These are phyloP conservation scores for Dalechampia spathulata DNA, from an alignment of 441 rosid genomes.

Conservation along the genomic window DNA sequence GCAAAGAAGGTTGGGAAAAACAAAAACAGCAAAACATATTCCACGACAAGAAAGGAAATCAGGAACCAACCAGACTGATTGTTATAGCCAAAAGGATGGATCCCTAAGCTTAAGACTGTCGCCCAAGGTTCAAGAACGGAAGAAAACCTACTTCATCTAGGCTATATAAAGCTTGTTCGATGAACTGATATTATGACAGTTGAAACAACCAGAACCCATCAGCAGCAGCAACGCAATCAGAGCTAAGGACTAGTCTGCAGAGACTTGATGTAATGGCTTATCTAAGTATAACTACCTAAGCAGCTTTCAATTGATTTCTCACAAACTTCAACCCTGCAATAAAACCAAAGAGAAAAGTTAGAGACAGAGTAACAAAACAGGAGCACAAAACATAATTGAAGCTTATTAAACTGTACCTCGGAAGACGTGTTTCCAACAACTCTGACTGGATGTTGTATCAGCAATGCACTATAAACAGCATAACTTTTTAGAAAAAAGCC, in stretches of 20 bases:
- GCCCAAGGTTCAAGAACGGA: constrained; percentile 32
- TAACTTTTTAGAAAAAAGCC: constrained; percentile 5
- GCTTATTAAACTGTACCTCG: constrained; percentile 24
- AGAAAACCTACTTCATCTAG: constrained; percentile 32
- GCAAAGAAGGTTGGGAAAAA: constrained; percentile 14
- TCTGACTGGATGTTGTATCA: constrained; percentile 32
- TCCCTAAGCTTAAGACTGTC: constrained; percentile 29
- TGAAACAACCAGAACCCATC: constrained; percentile 33
- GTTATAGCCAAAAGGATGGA: constrained; percentile 26
- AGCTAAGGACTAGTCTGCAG: constrained; percentile 30
- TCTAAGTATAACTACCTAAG: constrained; percentile 33
- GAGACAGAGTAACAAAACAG: constrained; percentile 3
- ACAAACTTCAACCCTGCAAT: constrained; percentile 57
- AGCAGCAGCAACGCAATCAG: constrained; percentile 17
- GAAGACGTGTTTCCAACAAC: constrained; percentile 29
- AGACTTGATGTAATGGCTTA: constrained; percentile 20
- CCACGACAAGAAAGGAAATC: constrained; percentile 15
- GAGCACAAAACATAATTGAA: not conserved
- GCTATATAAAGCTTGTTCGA: constrained; percentile 24
- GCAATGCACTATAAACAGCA: constrained; percentile 31
- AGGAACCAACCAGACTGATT: constrained; percentile 23
- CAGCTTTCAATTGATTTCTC: constrained; percentile 31
- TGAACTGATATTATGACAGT: constrained; percentile 21
- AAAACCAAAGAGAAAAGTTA: constrained; percentile 11
- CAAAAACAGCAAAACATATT: constrained; percentile 35